Evolutionary conservation across 108 stramenopile genomes (phyloP).

Genomic region (Stephanodiscus minutulus): DNA sequence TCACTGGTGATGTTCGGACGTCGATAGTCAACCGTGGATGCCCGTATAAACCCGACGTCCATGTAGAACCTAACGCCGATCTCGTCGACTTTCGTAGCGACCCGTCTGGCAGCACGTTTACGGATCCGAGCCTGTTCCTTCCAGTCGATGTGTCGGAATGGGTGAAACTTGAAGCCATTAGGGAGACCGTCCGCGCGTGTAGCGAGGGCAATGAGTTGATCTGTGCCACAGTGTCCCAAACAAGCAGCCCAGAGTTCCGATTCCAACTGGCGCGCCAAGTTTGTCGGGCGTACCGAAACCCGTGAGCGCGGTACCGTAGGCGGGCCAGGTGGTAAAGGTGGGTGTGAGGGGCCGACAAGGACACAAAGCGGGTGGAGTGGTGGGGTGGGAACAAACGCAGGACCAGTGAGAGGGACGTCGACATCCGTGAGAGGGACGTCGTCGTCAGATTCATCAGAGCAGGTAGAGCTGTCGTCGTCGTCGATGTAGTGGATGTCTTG

Average conservation of each 20-base stretch:
- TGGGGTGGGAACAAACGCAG: too few species aligned
- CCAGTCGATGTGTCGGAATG: neutral
- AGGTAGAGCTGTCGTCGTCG: too few species aligned
- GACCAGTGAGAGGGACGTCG: too few species aligned
- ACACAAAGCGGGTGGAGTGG: too few species aligned
- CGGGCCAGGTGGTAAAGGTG: too few species aligned
- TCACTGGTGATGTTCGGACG: neutral
- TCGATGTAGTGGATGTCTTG: too few species aligned
- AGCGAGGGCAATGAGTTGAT: neutral
- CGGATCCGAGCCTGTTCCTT: too few species aligned
- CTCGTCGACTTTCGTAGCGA: neutral
- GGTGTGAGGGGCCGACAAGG: too few species aligned
- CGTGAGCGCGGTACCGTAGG: too few species aligned
- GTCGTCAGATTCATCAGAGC: too few species aligned
- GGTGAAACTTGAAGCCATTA: neutral
- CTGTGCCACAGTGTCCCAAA: neutral
- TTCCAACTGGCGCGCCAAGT: neutral
- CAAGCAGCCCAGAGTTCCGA: slow-evolving; percentile 3
- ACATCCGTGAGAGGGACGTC: too few species aligned
- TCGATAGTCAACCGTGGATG: slow-evolving; percentile 6
- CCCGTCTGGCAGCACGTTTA: neutral
- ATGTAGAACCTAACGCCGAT: neutral
- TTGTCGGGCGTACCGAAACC: too few species aligned
- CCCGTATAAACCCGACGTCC: neutral
- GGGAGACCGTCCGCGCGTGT: neutral